Conservation (phyloP, 73 alveolate species). For the Symbiodinium natans region DNA sequence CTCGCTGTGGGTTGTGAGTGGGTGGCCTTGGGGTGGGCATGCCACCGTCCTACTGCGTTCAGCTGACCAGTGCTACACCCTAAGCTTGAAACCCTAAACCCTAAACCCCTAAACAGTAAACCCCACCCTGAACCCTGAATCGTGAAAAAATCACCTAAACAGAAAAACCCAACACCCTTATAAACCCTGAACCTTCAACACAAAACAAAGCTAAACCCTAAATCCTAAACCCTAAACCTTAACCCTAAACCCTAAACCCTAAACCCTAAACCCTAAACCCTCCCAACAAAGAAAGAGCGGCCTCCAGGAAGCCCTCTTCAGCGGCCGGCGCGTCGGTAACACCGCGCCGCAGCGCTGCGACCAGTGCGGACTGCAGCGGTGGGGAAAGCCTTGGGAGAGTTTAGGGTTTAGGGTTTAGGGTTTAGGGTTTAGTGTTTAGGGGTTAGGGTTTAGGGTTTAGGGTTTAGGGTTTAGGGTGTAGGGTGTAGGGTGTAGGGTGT, state of each 20-base stretch:
- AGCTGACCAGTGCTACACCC: too few relatives aligned
- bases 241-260: background rate
- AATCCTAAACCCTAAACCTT: constrained; percentile 1
- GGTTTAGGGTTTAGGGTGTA: background rate
- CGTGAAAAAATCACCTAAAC: too few relatives aligned
- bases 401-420: background rate
- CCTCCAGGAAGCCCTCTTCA: constrained; percentile 64
- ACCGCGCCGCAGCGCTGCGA: constrained; percentile 39
- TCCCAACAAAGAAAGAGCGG: background rate
- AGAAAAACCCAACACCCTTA: too few relatives aligned
- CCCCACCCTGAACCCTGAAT: background rate
- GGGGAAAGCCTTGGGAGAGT: constrained; percentile 20
- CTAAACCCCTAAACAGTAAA: too few relatives aligned
- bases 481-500: background rate
- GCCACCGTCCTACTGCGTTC: too few relatives aligned
- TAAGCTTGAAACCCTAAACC: too few relatives aligned
- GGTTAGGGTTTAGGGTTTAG: background rate
- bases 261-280: background rate
- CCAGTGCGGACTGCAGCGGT: constrained; percentile 35
- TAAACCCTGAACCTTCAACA: background rate
- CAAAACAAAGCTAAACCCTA: background rate
- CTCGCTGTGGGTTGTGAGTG: too few relatives aligned
- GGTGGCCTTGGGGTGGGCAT: too few relatives aligned
- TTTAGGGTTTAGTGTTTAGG: background rate
- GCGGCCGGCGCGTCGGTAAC: constrained; percentile 24